Evolutionary conservation across 352 stramenopile species (phyloP), one percentile per base, ranked within the genome.

Genomic region (Thalassiosira hispida): DNA sequence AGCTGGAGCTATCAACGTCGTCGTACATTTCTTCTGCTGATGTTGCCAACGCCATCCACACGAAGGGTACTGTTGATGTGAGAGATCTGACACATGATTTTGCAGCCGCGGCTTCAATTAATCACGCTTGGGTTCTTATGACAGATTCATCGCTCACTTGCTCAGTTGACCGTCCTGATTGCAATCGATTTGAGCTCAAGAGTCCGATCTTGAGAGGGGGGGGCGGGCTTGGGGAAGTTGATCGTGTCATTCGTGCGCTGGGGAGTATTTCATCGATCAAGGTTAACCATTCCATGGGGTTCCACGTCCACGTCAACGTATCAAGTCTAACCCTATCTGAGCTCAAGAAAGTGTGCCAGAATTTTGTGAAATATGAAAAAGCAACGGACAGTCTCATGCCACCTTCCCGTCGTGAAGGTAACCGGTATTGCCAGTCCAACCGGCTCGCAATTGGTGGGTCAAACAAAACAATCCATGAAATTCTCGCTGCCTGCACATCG

Each of bases 331-430:
- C 33, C 12, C 12, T 71, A 12, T 6, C 33, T 7, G n/a, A 86
- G 40, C 52, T 89, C 0, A 70, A 73, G n/a, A 87, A 88, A 31
- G 57, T 91, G 9, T 87, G 78, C 49, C 75, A 88, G 57, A 87
- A 88, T 40, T 82, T 79, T 35, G 23, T 85, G 29, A 81, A 86
- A 47, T 88, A 86, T 51, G 85, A 91, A 73, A 47, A 55, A 33
- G 74, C 69, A 1, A 84, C 89, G 33, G 81, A 91, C 70, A 64
- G 18, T 8, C 56, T 87, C 56, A 80, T 91, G 70, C 84, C 84
- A 0, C 49, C 60, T 8, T 90, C 84, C 18, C 63, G 84, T 46
- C 69, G 81, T 1, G 77, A 55, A 29, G 12, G 42, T 22, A 75
- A 87, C 61, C 1, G 47, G 4, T 89, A 73, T 38, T 89, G 81